These are phyloP conservation scores for Hypoxylon perforatum DNA, from an alignment of 495 filamentous ascomycete species.

Conservation along the genomic window DNA sequence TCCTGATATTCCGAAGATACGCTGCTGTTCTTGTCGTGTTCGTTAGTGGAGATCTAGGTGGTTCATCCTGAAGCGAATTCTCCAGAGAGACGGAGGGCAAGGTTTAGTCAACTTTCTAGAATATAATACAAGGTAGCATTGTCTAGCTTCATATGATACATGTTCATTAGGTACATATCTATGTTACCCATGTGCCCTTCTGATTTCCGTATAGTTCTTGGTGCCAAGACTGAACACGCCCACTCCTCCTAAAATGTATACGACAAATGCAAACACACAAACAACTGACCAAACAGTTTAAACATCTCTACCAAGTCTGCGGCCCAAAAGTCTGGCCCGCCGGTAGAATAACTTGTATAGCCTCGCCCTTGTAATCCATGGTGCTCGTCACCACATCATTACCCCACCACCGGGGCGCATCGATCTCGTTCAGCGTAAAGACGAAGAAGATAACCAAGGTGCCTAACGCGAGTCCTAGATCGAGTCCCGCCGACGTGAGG, in stretches of 20 bases:
- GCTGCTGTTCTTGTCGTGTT: neutral
- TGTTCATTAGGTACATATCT: no score
- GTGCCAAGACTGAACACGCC: neutral
- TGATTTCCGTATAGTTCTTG: no score
- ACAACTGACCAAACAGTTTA: no score
- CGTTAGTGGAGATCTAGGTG: neutral
- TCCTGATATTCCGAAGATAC: neutral
- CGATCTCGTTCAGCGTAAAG: slow-evolving; percentile 59
- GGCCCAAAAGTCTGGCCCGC: slow-evolving; percentile 72
- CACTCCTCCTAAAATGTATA: neutral
- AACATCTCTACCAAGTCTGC: slow-evolving; percentile 49
- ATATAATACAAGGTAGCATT: neutral
- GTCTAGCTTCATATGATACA: no score
- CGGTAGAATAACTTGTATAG: slow-evolving; percentile 59
- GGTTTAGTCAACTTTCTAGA: neutral
- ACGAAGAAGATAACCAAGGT: slow-evolving; percentile 73
- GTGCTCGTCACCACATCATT: slow-evolving; percentile 61
- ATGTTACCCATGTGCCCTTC: no score
- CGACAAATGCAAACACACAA: no score
- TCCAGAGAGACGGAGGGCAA: neutral
- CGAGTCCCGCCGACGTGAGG: slow-evolving; percentile 69
- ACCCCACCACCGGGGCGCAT: slow-evolving; percentile 66
- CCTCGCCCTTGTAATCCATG: slow-evolving; percentile 63
- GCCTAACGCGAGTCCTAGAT: slow-evolving; percentile 69
- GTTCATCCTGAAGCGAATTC: neutral